Evolutionary conservation across 768 basidiomycete species (phyloP).

Genomic region (Antrodiella citrinella): DNA sequence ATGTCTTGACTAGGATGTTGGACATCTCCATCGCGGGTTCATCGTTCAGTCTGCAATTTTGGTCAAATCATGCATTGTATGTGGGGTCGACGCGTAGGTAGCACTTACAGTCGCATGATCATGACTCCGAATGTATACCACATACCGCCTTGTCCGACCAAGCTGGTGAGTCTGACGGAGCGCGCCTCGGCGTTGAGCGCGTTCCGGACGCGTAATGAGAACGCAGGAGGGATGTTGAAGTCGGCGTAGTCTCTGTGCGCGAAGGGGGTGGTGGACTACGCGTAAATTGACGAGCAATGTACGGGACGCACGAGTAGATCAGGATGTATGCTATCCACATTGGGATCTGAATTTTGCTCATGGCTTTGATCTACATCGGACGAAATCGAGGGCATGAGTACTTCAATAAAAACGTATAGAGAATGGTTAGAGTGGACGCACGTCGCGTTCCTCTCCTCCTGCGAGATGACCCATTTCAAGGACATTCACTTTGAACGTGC

Average conservation of each 20-base stretch:
- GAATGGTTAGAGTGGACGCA: slow-evolving; percentile 27
- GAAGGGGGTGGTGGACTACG: background rate
- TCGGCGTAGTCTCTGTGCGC: slow-evolving; percentile 74
- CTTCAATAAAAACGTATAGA: background rate
- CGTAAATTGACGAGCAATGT: background rate
- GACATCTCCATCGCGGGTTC: slow-evolving; percentile 67
- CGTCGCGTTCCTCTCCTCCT: slow-evolving; percentile 79
- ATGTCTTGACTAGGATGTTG: slow-evolving; percentile 68
- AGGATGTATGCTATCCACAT: slow-evolving; percentile 89
- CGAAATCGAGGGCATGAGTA: too few species aligned
- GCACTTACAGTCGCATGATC: slow-evolving; percentile 73
- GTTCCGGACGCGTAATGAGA: slow-evolving; percentile 68
- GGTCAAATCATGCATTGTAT: too few species aligned
- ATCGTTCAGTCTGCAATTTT: slow-evolving; percentile 58
- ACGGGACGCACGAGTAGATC: slow-evolving; percentile 56
- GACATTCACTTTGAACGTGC: slow-evolving; percentile 83
- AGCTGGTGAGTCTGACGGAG: slow-evolving; percentile 72
- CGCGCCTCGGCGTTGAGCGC: slow-evolving; percentile 85
- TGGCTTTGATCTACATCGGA: slow-evolving; percentile 60
- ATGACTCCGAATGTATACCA: slow-evolving; percentile 93
- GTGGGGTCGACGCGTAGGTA: too few species aligned
- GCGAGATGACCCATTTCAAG: slow-evolving; percentile 85
- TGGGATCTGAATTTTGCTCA: slow-evolving; percentile 75
- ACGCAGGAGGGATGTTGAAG: slow-evolving; percentile 75
- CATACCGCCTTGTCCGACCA: slow-evolving; percentile 80